Base-by-base conservation (phyloP, 495 filamentous ascomycete species). In the Podospora pseudopauciseta region DNA sequence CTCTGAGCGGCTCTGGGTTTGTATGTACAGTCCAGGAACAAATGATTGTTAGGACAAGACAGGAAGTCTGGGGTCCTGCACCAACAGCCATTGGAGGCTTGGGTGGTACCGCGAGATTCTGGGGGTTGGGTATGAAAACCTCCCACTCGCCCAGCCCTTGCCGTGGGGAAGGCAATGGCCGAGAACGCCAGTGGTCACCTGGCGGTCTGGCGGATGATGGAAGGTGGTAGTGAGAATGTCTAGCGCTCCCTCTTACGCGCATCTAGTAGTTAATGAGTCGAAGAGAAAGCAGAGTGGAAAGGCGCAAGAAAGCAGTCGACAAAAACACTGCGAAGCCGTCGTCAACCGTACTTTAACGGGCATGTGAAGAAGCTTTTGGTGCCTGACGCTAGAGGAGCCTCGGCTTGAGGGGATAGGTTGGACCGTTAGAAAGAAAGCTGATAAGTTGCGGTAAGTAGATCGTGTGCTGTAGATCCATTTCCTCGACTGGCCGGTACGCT, bases 361-460 rank as follows among this genome's bases (percentile, higher is more conserved):
- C 69, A 71, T 71, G 69, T 71, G 69, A 71, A 71, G 26, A 64
- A 39, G 27, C 26, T 1, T 65, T 67, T 16, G 64, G 65, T 70
- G 55, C 61, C 68, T 70, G 65, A 65, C 64, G 53, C 65, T 71
- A 64, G 44, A 2, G 4, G 11, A 61, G 55, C 68, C 68, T 70
- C 68, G 68, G 63, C 63, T 44, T 58, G 55, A 5, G 30, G 7
- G 55, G 1, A 7, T 60, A 30, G 54, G 66, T 62, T 23, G 23
- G 1, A 23, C 23, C 23, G 23, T 23, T 23, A 60, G 55, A 58
- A 58, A 19, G 55, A 58, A 58, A 26, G 23, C n/a, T 26, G 26
- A 15, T 56, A 18, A 58, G 3, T 49, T 6, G 39, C 39, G 39
- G 39, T 13, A 49, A 18, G 39, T 49, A 49, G 39, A 49, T 49